A percentile compares a stretch with the other conserved stretches of the same genome.
These are phyloP conservation scores for Castanopsis chinensis DNA, from an alignment of 306 rosid species.

Conservation along the genomic window DNA sequence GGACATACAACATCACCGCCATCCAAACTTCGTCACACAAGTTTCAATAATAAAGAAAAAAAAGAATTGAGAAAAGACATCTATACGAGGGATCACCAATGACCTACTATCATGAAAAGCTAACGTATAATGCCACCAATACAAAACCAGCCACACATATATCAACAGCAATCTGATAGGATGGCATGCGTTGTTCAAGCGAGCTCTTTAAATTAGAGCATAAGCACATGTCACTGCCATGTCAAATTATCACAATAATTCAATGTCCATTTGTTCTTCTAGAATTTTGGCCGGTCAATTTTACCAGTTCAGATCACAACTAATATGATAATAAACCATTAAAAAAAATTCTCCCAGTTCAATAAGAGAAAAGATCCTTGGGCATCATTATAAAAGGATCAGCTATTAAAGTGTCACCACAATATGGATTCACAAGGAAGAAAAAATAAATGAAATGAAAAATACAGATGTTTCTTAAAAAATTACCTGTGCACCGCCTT, in stretches of 20 bases:
- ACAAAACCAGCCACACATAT: background rate
- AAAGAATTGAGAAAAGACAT: background rate
- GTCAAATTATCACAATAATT: background rate
- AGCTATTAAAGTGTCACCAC: no score
- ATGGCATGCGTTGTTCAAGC: background rate
- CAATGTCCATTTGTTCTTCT: background rate
- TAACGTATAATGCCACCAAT: background rate
- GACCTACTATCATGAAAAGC: background rate
- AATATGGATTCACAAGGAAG: background rate
- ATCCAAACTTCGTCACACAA: background rate
- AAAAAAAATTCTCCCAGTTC: background rate
- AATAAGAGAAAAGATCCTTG: background rate
- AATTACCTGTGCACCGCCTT: slow-evolving; percentile 84
- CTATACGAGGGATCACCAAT: background rate
- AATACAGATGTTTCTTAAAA: background rate
- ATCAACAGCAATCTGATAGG: background rate
- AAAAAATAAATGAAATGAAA: background rate
- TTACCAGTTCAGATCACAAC: background rate
- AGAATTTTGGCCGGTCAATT: background rate
- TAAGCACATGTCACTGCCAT: background rate
- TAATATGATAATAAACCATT: background rate
- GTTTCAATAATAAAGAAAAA: background rate
- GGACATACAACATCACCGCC: background rate
- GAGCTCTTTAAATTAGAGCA: background rate
- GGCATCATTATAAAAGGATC: background rate